Evolutionary conservation across 176 grass and related monocot species (phyloP).

Genomic region (Carex cristatella): DNA sequence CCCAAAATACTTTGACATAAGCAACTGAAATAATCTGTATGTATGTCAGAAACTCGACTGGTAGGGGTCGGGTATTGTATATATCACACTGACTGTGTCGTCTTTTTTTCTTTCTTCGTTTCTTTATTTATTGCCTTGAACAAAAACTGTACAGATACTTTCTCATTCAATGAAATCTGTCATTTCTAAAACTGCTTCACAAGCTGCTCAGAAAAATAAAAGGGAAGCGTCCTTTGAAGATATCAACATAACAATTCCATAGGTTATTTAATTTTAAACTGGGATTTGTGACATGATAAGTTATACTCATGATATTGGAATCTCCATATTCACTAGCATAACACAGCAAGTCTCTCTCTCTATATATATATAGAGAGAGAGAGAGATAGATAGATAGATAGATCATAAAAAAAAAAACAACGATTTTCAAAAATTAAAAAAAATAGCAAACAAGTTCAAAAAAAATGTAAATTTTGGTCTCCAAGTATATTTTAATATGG

Average conservation of each 20-base stretch:
- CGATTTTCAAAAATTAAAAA: no score
- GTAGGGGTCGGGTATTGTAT: slow-evolving; percentile 36
- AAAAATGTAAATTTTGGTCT: no score
- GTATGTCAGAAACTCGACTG: slow-evolving; percentile 15
- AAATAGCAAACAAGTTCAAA: no score
- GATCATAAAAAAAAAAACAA: no score
- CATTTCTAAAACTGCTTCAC: slow-evolving; percentile 6
- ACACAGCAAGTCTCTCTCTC: no score
- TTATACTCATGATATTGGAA: no score
- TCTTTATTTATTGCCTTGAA: slow-evolving; percentile 26
- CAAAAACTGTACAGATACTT: slow-evolving; percentile 49
- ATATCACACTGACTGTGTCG: slow-evolving; percentile 44
- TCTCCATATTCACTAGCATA: no score
- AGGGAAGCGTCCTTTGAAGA: not conserved
- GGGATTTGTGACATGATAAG: not conserved
- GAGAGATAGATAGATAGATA: no score
- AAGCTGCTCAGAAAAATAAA: not conserved
- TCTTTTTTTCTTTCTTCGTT: slow-evolving; percentile 15
- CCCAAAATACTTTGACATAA: slow-evolving; percentile 94
- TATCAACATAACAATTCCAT: not conserved
- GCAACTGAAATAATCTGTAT: slow-evolving; percentile 49
- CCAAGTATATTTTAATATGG: no score
- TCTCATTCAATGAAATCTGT: slow-evolving; percentile 36
- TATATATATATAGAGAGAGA: no score
- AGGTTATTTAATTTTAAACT: not conserved